Base-by-base conservation (phyloP, 805 yeast genomes). In the Candida oleophila region DNA sequence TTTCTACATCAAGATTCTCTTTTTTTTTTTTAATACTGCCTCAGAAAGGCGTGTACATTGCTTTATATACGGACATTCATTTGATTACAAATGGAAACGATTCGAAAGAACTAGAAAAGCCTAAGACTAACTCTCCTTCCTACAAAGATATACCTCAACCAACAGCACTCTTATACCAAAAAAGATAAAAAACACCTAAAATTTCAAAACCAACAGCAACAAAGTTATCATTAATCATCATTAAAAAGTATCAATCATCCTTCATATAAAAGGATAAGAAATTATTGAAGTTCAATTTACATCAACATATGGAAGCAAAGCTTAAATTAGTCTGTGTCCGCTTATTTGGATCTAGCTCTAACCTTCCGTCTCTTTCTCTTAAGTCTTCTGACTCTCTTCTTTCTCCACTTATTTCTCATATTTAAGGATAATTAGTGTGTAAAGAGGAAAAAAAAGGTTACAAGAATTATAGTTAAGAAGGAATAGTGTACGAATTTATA, bases 281-380 rank as follows among this genome's bases (percentile, higher is more conserved):
- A 33, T 34, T 34, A 36, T 36, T 36, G 39, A 16, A 39, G 43
- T 25, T 15, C 33, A 19, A 37, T 28, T 25, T 38, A 22, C 33
- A 32, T 35, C 40, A 15, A 41, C 32, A n/a, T 18, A 8, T n/a
- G 35, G 32, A 5, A 22, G 34, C 22, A 21, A 22, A 38, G 43
- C 32, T 39, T 28, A 39, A n/a, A 39, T 39, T 36, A 36, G 39
- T 20, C 39, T 36, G 21, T 53, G 73, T 70, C 73, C 86, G 87
- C 82, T 87, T 87, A 88, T 85, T 88, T 88, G 83, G 96, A 89
- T 89, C 98, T 90, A 81, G 98, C 98, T 89, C 98, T 89, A 72
- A 92, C 97, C 96, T 92, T 92, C 97, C 98, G 97, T 87, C 98
- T 89, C 96, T 92, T 92, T 85, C 97, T 89, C 89, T 92, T 92